Conservation (phyloP, 495 filamentous ascomycete genomes). For the Aspergillus wentii region DNA sequence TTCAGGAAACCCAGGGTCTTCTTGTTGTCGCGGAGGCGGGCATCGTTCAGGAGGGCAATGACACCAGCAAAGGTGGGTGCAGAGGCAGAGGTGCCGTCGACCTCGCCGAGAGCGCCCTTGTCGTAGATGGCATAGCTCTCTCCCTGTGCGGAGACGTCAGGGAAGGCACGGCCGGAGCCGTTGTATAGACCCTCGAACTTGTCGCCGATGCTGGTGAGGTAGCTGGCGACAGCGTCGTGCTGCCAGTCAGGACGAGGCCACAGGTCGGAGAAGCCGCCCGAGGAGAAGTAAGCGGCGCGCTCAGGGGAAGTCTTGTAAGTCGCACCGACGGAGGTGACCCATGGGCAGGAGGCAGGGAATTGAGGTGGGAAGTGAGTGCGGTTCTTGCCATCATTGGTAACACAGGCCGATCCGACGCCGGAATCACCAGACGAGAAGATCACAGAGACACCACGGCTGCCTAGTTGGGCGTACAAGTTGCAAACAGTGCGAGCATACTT, state of each 20-base stretch:
- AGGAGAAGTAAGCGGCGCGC: constrained; percentile 48
- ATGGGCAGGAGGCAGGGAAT: constrained; percentile 72
- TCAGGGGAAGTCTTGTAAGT: constrained; percentile 57
- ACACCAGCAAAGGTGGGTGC: constrained; percentile 60
- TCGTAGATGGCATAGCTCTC: constrained; percentile 48
- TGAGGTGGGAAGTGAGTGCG: constrained; percentile 59
- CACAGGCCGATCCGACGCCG: constrained; percentile 62
- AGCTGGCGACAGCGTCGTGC: constrained; percentile 48
- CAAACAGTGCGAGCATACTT: constrained; percentile 66
- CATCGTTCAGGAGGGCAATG: constrained; percentile 64
- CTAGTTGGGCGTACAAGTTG: constrained; percentile 64
- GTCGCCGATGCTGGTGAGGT: constrained; percentile 47
- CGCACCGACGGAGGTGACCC: constrained; percentile 68
- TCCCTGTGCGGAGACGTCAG: constrained; percentile 66
- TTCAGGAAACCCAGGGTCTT: constrained; percentile 68
- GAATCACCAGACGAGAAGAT: constrained; percentile 69
- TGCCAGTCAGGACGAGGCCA: constrained; percentile 62
- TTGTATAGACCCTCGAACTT: constrained; percentile 52
- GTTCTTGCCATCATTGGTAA: constrained; percentile 64
- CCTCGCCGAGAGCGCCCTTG: constrained; percentile 42
- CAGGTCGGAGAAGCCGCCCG: constrained; percentile 66
- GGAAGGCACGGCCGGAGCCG: constrained; percentile 60
- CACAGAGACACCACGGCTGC: constrained; percentile 69
- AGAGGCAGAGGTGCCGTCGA: constrained; percentile 63
- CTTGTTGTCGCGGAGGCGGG: constrained; percentile 48